Conservation (phyloP, 306 rosid genomes). For the Ochetophila trinervis region DNA sequence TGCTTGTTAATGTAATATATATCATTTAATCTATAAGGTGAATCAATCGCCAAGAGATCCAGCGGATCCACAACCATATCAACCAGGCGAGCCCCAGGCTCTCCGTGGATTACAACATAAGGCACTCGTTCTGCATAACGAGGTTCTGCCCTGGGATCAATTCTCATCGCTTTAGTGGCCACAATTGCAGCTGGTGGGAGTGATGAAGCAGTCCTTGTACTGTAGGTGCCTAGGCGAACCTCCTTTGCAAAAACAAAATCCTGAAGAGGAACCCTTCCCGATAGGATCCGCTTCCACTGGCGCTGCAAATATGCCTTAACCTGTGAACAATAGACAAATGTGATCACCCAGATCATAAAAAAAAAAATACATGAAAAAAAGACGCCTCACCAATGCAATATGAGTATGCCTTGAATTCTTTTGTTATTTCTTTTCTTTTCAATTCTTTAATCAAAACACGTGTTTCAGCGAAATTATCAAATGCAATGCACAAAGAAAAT, state of each 20-base stretch:
- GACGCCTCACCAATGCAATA: slow-evolving; percentile 14
- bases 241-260: slow-evolving; percentile 96
- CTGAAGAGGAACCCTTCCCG: slow-evolving; percentile 66
- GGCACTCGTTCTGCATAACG: slow-evolving; percentile 87
- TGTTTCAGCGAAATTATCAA: neutral
- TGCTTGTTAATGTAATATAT: slow-evolving; percentile 87
- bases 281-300: slow-evolving; percentile 87
- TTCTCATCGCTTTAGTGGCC: slow-evolving; percentile 82
- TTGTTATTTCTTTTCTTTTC: too few species aligned
- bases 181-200: slow-evolving; percentile 99
- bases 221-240: slow-evolving; percentile 85
- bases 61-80: slow-evolving; percentile 94
- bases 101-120: slow-evolving; percentile 83
- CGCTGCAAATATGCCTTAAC: slow-evolving; percentile 72
- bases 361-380: slow-evolving; percentile 10
- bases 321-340: slow-evolving; percentile 31
- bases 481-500: neutral
- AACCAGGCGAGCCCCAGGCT: slow-evolving; percentile 85
- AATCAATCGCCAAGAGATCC: slow-evolving; percentile 70
- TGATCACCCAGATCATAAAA: slow-evolving; percentile 17
- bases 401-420: too few species aligned
- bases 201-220: slow-evolving; percentile 56
- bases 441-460: too few species aligned
- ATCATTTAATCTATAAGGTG: slow-evolving; percentile 77
- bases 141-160: slow-evolving; percentile 92